These are phyloP conservation scores for Coemansia sp. DNA, from an alignment of 371 early-diverging fungal genomes.

Conservation along the genomic window DNA sequence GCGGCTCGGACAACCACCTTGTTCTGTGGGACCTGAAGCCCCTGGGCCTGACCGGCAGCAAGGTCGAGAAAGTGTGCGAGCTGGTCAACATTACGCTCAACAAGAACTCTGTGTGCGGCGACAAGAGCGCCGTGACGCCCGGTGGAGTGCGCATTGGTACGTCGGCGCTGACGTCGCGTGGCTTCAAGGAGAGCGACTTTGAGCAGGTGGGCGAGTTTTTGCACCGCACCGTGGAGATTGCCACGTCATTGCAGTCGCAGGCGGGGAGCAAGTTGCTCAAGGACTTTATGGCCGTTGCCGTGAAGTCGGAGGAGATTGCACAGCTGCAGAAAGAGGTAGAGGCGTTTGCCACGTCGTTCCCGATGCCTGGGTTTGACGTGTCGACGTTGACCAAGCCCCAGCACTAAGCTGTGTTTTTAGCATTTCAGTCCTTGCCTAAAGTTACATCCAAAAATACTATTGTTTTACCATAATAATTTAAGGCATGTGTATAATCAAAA, in stretches of 20 bases:
- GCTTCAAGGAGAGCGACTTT: conserved; percentile 85
- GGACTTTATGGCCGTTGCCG: conserved; percentile 86
- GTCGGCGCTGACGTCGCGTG: conserved; percentile 87
- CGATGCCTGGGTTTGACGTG: conserved; percentile 55
- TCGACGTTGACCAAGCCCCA: conserved; percentile 49
- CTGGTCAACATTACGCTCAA: conserved; percentile 86
- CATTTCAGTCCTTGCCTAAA: background rate
- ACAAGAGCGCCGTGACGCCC: conserved; percentile 85
- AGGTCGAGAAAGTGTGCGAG: conserved; percentile 96
- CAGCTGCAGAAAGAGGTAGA: conserved; percentile 87
- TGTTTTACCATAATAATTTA: too few relatives aligned
- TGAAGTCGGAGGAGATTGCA: conserved; percentile 64
- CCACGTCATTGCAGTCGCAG: conserved; percentile 72
- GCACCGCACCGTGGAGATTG: conserved; percentile 89
- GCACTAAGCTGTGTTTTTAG: conserved; percentile 16
- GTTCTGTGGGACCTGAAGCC: conserved; percentile 91
- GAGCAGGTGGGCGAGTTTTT: conserved; percentile 82
- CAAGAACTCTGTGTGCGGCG: conserved; percentile 93
- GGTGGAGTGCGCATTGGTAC: conserved; percentile 92
- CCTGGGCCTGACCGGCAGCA: conserved; percentile 80
- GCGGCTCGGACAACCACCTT: conserved; percentile 95
- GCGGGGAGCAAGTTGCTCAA: conserved; percentile 90
- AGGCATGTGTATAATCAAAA: too few relatives aligned
- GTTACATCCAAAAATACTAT: too few relatives aligned
- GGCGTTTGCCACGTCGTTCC: conserved; percentile 72